Percentiles rank a stretch among this genome's conserved stretches.
Conservation (phyloP, 192 early-diverging fungal species). For the Pecoramyces ruminantium region DNA sequence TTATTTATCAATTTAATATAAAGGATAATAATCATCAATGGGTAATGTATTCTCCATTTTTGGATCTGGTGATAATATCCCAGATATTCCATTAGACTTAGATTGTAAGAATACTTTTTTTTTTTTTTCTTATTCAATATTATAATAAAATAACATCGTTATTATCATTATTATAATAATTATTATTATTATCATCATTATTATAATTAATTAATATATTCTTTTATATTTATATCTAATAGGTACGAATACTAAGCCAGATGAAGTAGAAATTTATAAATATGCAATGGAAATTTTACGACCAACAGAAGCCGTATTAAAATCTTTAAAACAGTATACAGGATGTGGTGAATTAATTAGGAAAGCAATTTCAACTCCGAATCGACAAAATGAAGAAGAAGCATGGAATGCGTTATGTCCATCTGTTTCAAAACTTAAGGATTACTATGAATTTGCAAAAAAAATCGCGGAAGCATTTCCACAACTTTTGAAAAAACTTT, state of each 20-base stretch:
- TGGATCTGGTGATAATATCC: not conserved
- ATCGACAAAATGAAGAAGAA: slow-evolving; percentile 69
- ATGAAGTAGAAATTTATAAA: slow-evolving; percentile 42
- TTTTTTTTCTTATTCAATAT: too few relatives aligned
- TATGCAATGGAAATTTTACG: slow-evolving; percentile 31
- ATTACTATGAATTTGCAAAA: slow-evolving; percentile 65
- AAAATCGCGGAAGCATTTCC: slow-evolving; percentile 35
- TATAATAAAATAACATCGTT: too few relatives aligned
- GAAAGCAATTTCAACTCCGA: slow-evolving; percentile 69
- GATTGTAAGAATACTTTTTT: not conserved
- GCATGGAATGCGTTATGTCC: slow-evolving; percentile 68
- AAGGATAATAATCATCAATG: not conserved
- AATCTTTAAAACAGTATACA: slow-evolving; percentile 34
- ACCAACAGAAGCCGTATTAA: slow-evolving; percentile 28
- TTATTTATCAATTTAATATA: too few relatives aligned
- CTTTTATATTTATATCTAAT: not conserved
- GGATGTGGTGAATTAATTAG: slow-evolving; percentile 59
- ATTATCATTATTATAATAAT: too few relatives aligned
- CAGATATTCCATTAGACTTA: not conserved
- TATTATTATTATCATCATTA: too few relatives aligned
- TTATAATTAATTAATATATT: too few relatives aligned
- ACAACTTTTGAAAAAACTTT: slow-evolving; percentile 14
- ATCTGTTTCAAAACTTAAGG: slow-evolving; percentile 55
- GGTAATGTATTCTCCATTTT: not conserved
- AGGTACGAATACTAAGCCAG: slow-evolving; percentile 30